Conservation (phyloP, 1,284 basidiomycete genomes). For the Apiotrichum brassicae region DNA sequence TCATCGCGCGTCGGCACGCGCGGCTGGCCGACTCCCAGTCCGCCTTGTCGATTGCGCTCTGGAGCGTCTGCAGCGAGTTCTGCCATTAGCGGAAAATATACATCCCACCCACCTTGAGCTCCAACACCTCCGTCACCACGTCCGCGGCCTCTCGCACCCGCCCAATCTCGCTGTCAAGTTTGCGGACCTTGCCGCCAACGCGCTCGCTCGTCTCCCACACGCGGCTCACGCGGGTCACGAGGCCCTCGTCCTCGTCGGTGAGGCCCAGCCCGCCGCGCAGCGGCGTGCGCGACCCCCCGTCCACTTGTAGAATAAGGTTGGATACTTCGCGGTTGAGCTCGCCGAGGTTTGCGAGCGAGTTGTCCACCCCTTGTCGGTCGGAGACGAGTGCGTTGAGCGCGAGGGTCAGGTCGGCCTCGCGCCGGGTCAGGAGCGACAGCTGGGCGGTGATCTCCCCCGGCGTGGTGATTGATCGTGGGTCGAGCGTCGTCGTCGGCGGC, state of each 20-base stretch:
- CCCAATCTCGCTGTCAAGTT: slow-evolving; percentile 83
- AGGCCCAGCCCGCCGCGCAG: slow-evolving; percentile 23
- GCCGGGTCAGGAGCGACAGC: slow-evolving; percentile 59
- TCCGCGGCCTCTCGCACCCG: slow-evolving; percentile 77
- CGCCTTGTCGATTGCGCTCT: slow-evolving; percentile 67
- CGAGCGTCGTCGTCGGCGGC: slow-evolving; percentile 21
- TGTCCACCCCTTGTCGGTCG: slow-evolving; percentile 59
- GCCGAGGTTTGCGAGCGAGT: slow-evolving; percentile 60
- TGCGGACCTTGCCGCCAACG: slow-evolving; percentile 79
- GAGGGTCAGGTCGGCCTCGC: slow-evolving; percentile 68
- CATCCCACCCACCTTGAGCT: slow-evolving; percentile 63
- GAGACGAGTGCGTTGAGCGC: slow-evolving; percentile 69
- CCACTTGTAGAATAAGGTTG: slow-evolving; percentile 58
- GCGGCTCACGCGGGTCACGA: slow-evolving; percentile 40
- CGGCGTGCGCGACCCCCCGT: slow-evolving; percentile 20
- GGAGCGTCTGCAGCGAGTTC: slow-evolving; percentile 72
- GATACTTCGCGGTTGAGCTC: slow-evolving; percentile 61
- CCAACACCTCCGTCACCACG: slow-evolving; percentile 76
- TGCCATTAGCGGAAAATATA: slow-evolving; percentile 32
- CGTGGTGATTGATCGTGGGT: slow-evolving; percentile 34
- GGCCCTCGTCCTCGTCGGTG: slow-evolving; percentile 27
- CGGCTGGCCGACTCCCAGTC: slow-evolving; percentile 95
- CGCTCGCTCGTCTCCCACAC: slow-evolving; percentile 69
- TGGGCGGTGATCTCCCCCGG: slow-evolving; percentile 40
- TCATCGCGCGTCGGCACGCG: slow-evolving; percentile 83